Conservation (phyloP, 768 basidiomycete species). For the Amylocystis lapponica region DNA sequence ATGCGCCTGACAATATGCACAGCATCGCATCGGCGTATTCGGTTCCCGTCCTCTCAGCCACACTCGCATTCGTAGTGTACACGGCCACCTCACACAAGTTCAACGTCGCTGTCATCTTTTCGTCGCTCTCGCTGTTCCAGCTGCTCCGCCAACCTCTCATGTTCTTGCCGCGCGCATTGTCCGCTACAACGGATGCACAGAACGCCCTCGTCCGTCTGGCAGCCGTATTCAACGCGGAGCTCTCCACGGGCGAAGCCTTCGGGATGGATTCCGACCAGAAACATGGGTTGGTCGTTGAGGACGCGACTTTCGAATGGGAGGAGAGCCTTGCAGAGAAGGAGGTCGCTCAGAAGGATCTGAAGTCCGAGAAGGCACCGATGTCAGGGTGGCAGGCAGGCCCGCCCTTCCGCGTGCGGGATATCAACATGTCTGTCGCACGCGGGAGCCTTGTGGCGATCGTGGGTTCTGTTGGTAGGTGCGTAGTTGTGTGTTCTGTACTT, state of each 20-base stretch:
- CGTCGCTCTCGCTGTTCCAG: conserved; percentile 57
- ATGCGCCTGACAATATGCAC: conserved; percentile 8
- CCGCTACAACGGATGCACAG: conserved; percentile 57
- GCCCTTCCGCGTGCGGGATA: conserved; percentile 46
- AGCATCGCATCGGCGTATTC: conserved; percentile 52
- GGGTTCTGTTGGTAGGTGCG: conserved; percentile 56
- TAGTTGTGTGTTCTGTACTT: not conserved
- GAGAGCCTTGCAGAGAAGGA: conserved; percentile 21
- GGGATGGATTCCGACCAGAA: conserved; percentile 39
- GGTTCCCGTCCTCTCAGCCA: conserved; percentile 58
- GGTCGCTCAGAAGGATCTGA: conserved; percentile 10
- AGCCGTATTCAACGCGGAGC: conserved; percentile 52
- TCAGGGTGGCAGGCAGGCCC: conserved; percentile 8
- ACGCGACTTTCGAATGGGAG: conserved; percentile 66
- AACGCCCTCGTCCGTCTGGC: conserved; percentile 48
- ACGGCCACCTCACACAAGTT: conserved; percentile 47
- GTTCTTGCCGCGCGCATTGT: conserved; percentile 58
- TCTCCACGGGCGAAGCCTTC: conserved; percentile 37
- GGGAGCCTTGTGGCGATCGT: conserved; percentile 59
- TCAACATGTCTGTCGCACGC: conserved; percentile 49
- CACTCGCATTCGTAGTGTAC: conserved; percentile 63
- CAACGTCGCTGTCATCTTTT: conserved; percentile 64
- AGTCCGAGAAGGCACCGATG: conserved; percentile 8
- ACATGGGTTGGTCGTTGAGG: conserved; percentile 43
- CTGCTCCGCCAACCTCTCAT: conserved; percentile 66